Base-by-base conservation (phyloP, 1,139 yeast species). In the Pichia sorboxylosa region DNA sequence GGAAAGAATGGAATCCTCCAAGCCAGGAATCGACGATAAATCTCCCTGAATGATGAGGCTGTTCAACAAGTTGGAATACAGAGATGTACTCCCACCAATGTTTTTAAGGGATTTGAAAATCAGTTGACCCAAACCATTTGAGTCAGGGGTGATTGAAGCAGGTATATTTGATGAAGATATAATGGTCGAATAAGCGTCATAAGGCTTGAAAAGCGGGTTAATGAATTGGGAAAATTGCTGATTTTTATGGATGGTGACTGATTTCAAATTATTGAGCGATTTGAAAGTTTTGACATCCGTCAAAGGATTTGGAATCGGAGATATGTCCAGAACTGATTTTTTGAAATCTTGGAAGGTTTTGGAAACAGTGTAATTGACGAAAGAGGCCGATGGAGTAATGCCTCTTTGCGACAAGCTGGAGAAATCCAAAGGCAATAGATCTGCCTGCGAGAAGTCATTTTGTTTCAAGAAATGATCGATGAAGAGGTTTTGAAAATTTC, bases 41-140 rank as follows among this genome's bases (percentile, higher is more conserved):
- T 78, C 74, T 22, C 92, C 90, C 5, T 81, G 76, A 33, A 80
- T 61, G 26, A 80, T 66, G 9, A 79, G 67, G 47, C 74, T 77
- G n/a, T 71, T 62, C 32, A 77, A 51, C 30, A 68, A 40, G 27
- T 57, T 52, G 28, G 55, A 45, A 43, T 63, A 61, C 11, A 57
- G 43, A 6, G 56, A 55, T n/a, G 57, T 58, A 1, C 55, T 44
- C 4, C 61, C 61, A 35, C 59, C 64, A 6, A 62, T 43, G 37
- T 54, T 55, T 47, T 66, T 66, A 49, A 69, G 54, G 10, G 66
- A 57, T 13, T 57, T 52, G 29, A 68, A 49, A 7, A 68, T 58
- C 42, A 67, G 45, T 38, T 63, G 66, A 13, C 67, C 62, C 25
- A 69, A 44, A 2, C 75, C 75, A n/a, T 55, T 47, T 1, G 69